Evolutionary conservation across 768 basidiomycete species (phyloP).

Genomic region (Panaeolus papilionaceus): DNA sequence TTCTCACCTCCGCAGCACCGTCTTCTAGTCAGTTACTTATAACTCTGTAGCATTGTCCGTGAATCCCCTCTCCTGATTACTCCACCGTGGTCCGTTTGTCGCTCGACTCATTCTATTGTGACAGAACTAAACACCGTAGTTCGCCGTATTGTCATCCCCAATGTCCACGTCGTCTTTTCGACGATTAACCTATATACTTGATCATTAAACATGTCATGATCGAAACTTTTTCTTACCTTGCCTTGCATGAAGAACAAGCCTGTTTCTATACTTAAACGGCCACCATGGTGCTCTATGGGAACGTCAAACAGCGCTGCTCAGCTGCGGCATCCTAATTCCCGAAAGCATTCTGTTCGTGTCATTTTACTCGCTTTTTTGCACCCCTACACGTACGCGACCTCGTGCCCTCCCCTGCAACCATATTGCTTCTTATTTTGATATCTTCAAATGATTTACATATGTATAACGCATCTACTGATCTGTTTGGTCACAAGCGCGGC

Average conservation of each 20-base stretch:
- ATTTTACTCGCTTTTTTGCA: not conserved
- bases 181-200: slow-evolving; percentile 1
- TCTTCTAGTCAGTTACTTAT: not conserved
- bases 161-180: not conserved
- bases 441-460: not conserved
- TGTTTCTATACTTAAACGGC: slow-evolving; percentile 11
- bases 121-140: not conserved
- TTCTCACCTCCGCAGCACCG: slow-evolving; percentile 28
- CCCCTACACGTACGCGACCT: not conserved
- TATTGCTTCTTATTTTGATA: not conserved
- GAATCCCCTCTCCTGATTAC: slow-evolving; percentile 3
- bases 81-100: slow-evolving; percentile 7
- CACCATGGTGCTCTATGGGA: not conserved
- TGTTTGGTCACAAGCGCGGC: not conserved
- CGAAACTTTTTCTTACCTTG: not conserved
- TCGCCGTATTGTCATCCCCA: not conserved
- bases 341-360: not conserved
- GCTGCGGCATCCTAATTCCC: slow-evolving; percentile 4
- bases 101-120: not conserved
- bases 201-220: not conserved
- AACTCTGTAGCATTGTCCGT: not conserved
- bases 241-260: not conserved
- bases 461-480: not conserved
- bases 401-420: not conserved
- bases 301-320: not conserved